These are phyloP conservation scores for Lanmaoa pseudosensibilis DNA, from an alignment of 768 basidiomycete species.

Conservation along the genomic window DNA sequence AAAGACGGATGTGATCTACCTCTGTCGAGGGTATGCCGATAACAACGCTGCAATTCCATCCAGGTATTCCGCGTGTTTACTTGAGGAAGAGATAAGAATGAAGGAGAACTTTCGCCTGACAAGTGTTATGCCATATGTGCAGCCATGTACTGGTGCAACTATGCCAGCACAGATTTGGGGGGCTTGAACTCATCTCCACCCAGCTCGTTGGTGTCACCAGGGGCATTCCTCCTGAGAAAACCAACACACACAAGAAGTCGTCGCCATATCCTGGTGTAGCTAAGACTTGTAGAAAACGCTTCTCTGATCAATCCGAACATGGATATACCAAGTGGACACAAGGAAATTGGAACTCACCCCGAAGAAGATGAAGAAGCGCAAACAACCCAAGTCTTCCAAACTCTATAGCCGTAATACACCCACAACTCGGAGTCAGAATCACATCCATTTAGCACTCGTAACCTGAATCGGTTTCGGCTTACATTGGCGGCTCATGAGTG, in stretches of 20 bases:
- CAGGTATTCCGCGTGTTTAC: slow-evolving; percentile 58
- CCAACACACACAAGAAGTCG: neutral
- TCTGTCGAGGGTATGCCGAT: slow-evolving; percentile 70
- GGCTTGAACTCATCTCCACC: slow-evolving; percentile 44
- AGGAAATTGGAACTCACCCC: neutral
- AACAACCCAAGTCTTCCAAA: neutral
- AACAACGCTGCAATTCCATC: slow-evolving; percentile 63
- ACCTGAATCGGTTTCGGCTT: neutral
- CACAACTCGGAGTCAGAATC: too few species aligned
- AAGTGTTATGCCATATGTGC: neutral
- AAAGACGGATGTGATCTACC: slow-evolving; percentile 37
- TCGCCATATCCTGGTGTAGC: neutral
- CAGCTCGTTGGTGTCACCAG: slow-evolving; percentile 18
- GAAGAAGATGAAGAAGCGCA: neutral
- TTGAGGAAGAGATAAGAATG: slow-evolving; percentile 66
- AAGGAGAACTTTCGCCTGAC: slow-evolving; percentile 51
- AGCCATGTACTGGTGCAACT: neutral
- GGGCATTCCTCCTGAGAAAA: neutral
- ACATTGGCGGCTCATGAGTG: too few species aligned
- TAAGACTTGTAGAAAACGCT: neutral
- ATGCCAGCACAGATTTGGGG: too few species aligned
- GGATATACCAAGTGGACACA: neutral
- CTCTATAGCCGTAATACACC: too few species aligned
- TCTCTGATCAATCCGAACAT: neutral
- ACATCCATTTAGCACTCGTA: too few species aligned